Evolutionary conservation across 805 yeast species (phyloP), one percentile per base, ranked within the genome.

Genomic region (Ogataea methylovora): DNA sequence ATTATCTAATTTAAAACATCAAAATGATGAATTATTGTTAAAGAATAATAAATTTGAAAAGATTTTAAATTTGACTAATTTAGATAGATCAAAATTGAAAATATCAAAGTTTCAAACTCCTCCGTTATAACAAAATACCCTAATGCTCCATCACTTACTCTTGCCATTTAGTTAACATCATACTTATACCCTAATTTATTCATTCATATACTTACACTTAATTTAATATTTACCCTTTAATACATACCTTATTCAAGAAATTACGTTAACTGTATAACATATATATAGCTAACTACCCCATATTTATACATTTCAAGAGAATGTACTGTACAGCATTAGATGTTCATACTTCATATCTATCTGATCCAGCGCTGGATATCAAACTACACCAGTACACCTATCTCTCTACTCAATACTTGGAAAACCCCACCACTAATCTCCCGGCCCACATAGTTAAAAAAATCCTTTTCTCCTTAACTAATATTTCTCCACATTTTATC

Each of bases 231-330:
- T 20, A 20, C 22, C 6, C 6, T 20, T 20, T 20, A 7, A 20
- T 7, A 7, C 22, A 20, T n/a, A n/a, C n/a, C n/a, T n/a, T n/a
- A n/a, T n/a, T n/a, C n/a, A n/a, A n/a, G n/a, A n/a, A n/a, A n/a
- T n/a, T n/a, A n/a, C n/a, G n/a, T 8, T 24, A 11, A 24, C 8
- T 24, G 21, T 65, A 65, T 4, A 51, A 58, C n/a, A 49, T 61
- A 19, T 11, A 31, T 14, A 8, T 11, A 25, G 19, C 17, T 14
- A 5, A 12, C 12, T 22, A 17, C 34, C 27, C 7, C 26, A n/a
- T 17, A 21, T 17, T 12, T 12, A 6, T 14, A 16, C 18, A n/a
- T 8, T 5, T 24, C 33, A 12, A 9, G n/a, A n/a, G n/a, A n/a
- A n/a, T n/a, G n/a, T n/a, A n/a, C n/a, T n/a, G n/a, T n/a, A n/a